These are phyloP conservation scores for Eucalyptus brandiana DNA, from an alignment of 345 rosid genomes.

Conservation along the genomic window DNA sequence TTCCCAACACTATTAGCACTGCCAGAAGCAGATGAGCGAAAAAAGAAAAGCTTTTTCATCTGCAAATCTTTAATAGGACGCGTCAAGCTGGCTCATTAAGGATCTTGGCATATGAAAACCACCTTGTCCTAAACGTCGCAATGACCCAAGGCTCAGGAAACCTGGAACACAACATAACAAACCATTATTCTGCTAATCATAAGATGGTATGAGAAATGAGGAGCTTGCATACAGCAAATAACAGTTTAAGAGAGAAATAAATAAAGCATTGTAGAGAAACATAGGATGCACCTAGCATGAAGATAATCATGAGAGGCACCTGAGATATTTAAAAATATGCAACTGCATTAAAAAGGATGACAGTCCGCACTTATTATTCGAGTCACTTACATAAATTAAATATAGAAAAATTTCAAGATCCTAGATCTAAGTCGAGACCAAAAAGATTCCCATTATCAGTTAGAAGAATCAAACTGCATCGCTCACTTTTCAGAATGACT, in stretches of 20 bases:
- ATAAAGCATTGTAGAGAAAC: neutral
- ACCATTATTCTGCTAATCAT: neutral
- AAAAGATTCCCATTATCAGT: neutral
- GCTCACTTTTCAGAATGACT: neutral
- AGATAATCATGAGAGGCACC: neutral
- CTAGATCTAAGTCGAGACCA: neutral
- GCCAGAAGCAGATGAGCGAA: slow-evolving; percentile 44
- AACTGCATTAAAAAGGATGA: neutral
- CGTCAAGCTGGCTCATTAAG: neutral
- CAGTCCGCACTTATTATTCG: neutral
- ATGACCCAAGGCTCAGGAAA: neutral
- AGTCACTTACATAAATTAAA: neutral
- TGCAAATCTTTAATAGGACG: slow-evolving; percentile 5
- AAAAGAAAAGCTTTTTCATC: slow-evolving; percentile 92
- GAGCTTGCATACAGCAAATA: neutral
- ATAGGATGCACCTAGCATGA: neutral
- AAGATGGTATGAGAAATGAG: neutral
- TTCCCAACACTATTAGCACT: slow-evolving; percentile 11
- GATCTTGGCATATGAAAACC: neutral
- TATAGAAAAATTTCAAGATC: neutral
- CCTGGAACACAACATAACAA: neutral
- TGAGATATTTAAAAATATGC: neutral
- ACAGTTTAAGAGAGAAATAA: neutral
- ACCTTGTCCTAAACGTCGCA: neutral
- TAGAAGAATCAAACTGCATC: neutral